Percentiles rank a stretch among this genome's conserved stretches.
Conservation (phyloP, 192 early-diverging fungal species). For the Coemansia sp. region DNA sequence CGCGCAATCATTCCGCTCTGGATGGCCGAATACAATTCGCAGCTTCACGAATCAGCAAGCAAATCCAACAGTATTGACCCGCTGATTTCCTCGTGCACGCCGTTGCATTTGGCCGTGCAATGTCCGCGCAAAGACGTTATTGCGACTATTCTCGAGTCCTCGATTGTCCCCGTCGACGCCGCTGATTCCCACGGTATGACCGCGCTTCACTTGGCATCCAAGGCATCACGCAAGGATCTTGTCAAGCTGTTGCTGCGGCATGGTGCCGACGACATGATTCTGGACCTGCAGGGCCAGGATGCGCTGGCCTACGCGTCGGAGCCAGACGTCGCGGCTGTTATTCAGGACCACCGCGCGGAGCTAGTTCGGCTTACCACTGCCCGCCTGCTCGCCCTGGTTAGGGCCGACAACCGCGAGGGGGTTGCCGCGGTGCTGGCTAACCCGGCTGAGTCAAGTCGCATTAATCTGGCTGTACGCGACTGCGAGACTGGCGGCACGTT, state of each 20-base stretch:
- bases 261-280: slow-evolving; percentile 63
- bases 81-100: slow-evolving; percentile 40
- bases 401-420: slow-evolving; percentile 26
- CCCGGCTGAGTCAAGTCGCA: slow-evolving; percentile 52
- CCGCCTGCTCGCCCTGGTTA: slow-evolving; percentile 53
- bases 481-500: slow-evolving; percentile 58
- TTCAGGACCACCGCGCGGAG: slow-evolving; percentile 59
- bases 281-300: slow-evolving; percentile 60
- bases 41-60: not conserved
- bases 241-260: slow-evolving; percentile 63
- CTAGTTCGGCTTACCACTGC: slow-evolving; percentile 50
- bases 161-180: slow-evolving; percentile 53
- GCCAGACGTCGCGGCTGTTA: slow-evolving; percentile 44
- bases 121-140: slow-evolving; percentile 59
- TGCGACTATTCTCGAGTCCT: slow-evolving; percentile 49
- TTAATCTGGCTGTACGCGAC: slow-evolving; percentile 70
- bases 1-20: slow-evolving; percentile 24
- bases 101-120: slow-evolving; percentile 60
- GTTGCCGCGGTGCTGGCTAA: slow-evolving; percentile 51
- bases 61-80: not conserved
- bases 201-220: slow-evolving; percentile 69
- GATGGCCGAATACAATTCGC: slow-evolving; percentile 37
- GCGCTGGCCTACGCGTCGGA: slow-evolving; percentile 49
- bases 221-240: slow-evolving; percentile 60
- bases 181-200: slow-evolving; percentile 62